Evolutionary conservation across 345 rosid species (phyloP).

Genomic region (Boechera retrofracta): DNA sequence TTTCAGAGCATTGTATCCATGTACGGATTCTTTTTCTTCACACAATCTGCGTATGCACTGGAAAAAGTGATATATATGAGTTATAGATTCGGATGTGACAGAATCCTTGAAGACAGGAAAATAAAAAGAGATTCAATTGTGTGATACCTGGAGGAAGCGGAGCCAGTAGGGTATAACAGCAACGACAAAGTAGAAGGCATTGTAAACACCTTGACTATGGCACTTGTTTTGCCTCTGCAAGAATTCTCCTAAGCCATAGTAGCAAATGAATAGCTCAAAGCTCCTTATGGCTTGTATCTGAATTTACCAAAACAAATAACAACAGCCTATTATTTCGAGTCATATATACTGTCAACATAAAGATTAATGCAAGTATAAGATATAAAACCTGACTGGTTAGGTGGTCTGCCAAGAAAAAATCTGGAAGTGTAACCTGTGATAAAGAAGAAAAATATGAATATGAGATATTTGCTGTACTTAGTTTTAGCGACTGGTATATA

Average conservation of each 20-base stretch:
- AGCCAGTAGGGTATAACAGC: conserved; percentile 75
- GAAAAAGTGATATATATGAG: background rate
- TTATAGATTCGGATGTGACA: conserved; percentile 11
- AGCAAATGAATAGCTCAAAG: conserved; percentile 74
- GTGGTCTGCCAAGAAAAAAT: conserved; percentile 70
- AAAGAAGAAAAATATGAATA: conserved; percentile 28
- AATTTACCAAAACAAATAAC: conserved; percentile 12
- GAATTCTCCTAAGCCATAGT: conserved; percentile 68
- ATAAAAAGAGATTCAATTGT: background rate
- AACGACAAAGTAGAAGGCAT: conserved; percentile 62
- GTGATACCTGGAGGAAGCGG: conserved; percentile 65
- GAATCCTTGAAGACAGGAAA: background rate
- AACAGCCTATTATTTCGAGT: background rate
- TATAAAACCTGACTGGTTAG: conserved; percentile 64
- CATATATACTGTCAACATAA: background rate
- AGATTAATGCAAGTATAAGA: background rate
- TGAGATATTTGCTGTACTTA: conserved; percentile 8
- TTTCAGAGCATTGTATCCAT: conserved; percentile 65
- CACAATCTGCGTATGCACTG: conserved; percentile 67
- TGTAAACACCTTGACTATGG: conserved; percentile 63
- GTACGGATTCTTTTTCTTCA: conserved; percentile 61
- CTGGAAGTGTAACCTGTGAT: conserved; percentile 66
- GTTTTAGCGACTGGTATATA: background rate
- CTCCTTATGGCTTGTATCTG: conserved; percentile 76
- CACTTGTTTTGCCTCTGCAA: conserved; percentile 62